phyloP scores from a whole-genome alignment of 805 yeast species.

The Zygotorulaspora sp. region DNA sequence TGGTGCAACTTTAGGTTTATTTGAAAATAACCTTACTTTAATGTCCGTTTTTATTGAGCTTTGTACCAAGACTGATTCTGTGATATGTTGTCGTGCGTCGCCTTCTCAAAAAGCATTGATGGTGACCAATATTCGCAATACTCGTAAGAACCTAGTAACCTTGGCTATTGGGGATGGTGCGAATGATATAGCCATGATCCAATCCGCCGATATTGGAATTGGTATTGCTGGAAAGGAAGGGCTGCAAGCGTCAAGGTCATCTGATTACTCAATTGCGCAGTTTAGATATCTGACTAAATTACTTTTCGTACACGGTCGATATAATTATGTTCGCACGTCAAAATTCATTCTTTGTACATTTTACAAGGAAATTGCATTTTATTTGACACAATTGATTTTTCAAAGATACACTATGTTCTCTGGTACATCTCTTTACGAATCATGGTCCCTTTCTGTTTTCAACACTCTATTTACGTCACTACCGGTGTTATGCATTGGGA shows the following conservation, averaged over 20 bases:
- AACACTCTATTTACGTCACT: constrained; percentile 92
- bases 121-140: constrained; percentile 75
- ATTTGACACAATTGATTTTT: constrained; percentile 79
- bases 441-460: constrained; percentile 96
- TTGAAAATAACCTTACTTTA: constrained; percentile 69
- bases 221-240: constrained; percentile 98
- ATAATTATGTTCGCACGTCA: constrained; percentile 87
- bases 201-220: constrained; percentile 95
- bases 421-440: constrained; percentile 89
- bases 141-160: constrained; percentile 67
- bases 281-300: constrained; percentile 79
- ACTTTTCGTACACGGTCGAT: constrained; percentile 89
- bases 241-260: constrained; percentile 89
- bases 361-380: constrained; percentile 88
- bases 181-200: constrained; percentile 98
- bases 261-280: constrained; percentile 94
- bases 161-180: constrained; percentile 99
- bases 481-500: constrained; percentile 90
- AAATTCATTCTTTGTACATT: constrained; percentile 91
- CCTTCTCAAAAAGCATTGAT: constrained; percentile 94
- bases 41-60: constrained; percentile 77
- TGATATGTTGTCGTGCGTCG: constrained; percentile 91
- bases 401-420: constrained; percentile 86
- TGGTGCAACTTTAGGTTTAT: constrained; percentile 74
- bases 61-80: constrained; percentile 84